phyloP scores from a whole-genome alignment of 495 filamentous ascomycete species.

The Annulohypoxylon moriforme region DNA sequence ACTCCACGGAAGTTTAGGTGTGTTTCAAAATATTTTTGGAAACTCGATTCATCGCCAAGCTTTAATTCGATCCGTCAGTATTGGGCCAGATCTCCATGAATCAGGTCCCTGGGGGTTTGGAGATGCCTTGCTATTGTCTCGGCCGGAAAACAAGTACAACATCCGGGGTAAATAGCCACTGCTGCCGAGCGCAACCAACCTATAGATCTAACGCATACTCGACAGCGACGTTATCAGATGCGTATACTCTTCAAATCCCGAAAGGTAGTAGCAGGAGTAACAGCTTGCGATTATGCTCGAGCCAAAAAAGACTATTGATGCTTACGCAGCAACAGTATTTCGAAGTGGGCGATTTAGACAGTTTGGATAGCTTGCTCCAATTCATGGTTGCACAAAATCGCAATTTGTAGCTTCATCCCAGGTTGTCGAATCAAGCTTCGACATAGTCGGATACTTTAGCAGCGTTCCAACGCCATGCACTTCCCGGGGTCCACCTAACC shows the following conservation, averaged over 20 bases:
- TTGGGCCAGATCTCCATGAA: neutral
- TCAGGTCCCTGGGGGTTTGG: neutral
- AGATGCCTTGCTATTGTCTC: neutral
- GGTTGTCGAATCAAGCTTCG: constrained; percentile 43
- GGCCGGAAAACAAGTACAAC: constrained; percentile 2
- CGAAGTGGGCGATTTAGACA: neutral
- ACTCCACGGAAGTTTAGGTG: neutral
- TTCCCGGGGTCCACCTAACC: constrained; percentile 20
- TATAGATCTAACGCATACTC: neutral
- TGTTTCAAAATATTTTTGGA: constrained; percentile 42
- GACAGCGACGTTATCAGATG: neutral
- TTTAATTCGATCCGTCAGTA: neutral
- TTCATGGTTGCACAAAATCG: constrained; percentile 10
- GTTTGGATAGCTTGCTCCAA: neutral
- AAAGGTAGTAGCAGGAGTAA: neutral
- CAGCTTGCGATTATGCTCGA: neutral
- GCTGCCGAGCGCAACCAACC: neutral
- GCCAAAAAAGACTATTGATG: neutral
- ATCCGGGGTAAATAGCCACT: neutral
- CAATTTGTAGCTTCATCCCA: constrained; percentile 15
- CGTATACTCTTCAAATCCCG: neutral
- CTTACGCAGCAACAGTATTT: neutral
- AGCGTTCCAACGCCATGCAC: constrained; percentile 19
- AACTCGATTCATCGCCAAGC: neutral
- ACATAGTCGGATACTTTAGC: constrained; percentile 5